Conservation (phyloP, 306 rosid species). For the Cucurbita ficifolia region DNA sequence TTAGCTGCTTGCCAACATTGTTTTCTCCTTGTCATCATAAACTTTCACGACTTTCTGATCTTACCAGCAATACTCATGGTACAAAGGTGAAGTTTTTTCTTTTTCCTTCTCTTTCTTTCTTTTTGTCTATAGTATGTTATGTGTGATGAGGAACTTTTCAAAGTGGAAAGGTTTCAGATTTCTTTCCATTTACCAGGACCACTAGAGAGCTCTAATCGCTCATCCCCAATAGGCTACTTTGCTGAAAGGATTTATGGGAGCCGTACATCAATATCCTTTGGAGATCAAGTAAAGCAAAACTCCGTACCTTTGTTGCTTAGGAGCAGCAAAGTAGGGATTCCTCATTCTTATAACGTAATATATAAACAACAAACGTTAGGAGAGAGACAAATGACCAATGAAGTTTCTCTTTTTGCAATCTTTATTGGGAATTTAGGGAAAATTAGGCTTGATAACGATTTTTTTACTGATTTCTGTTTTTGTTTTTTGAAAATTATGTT, state of each 20-base stretch:
- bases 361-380: background rate
- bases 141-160: background rate
- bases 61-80: conserved; percentile 32
- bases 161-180: background rate
- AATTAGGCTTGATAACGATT: no score
- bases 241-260: background rate
- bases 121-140: background rate
- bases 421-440: background rate
- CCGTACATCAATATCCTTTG: background rate
- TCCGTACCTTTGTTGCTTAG: background rate
- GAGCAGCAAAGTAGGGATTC: background rate
- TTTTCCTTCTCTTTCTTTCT: background rate
- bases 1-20: conserved; percentile 80
- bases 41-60: conserved; percentile 38
- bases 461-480: no score
- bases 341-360: background rate
- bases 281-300: background rate
- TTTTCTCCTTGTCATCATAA: conserved; percentile 70
- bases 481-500: no score
- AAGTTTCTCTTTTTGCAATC: background rate
- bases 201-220: background rate
- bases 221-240: background rate
- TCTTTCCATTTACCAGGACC: background rate
- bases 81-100: conserved; percentile 35
- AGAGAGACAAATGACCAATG: background rate